Base-by-base conservation (phyloP, 2,329 filamentous ascomycete genomes). In the Pseudogymnoascus sp. region DNA sequence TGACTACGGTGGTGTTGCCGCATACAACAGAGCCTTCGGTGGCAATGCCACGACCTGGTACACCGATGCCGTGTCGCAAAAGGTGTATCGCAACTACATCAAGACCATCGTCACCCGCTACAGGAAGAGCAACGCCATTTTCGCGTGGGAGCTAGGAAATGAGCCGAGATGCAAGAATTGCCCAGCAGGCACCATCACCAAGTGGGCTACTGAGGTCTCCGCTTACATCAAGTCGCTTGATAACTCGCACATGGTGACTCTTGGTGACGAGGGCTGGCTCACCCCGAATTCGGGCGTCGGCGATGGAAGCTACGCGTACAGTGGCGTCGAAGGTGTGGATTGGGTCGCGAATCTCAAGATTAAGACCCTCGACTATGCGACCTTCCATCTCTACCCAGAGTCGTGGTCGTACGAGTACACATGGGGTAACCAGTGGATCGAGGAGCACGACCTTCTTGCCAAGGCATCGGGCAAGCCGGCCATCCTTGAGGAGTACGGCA, bases 121-220 rank as follows among this genome's bases (percentile, higher is more conserved):
- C 75, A 81, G 77, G 54, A 76, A 79, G 66, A 87, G 83, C 0
- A 75, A 82, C 0, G 81, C 86, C 0, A 80, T 90, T 57, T 84
- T 89, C 67, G 84, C 85, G 0, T 90, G 87, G 87, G 86, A 90
- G 69, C 76, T 90, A 1, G 83, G 79, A 64, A 90, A 90, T 68
- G 87, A 90, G 74, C 83, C 86, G 14, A 79, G 86, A 65, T 89
- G 86, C 75, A 77, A 80, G 13, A 81, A 83, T 11, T 90, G 87
- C 71, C 75, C 77, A 43, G 81, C 83, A 1, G 78, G 79, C 6
- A 79, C 86, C 21, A 78, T 89, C 65, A 81, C 79, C 37, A 77
- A 82, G 54, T 90, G 86, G 87, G 85, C 85, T 16, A 75, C 78
- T 43, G 74, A 74, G 4, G 84, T 81, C 1, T 85, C 82, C 25